A percentile compares a stretch with the other conserved stretches of the same genome.
These are phyloP conservation scores for Prosopis cineraria DNA, from an alignment of 306 rosid species.

Conservation along the genomic window DNA sequence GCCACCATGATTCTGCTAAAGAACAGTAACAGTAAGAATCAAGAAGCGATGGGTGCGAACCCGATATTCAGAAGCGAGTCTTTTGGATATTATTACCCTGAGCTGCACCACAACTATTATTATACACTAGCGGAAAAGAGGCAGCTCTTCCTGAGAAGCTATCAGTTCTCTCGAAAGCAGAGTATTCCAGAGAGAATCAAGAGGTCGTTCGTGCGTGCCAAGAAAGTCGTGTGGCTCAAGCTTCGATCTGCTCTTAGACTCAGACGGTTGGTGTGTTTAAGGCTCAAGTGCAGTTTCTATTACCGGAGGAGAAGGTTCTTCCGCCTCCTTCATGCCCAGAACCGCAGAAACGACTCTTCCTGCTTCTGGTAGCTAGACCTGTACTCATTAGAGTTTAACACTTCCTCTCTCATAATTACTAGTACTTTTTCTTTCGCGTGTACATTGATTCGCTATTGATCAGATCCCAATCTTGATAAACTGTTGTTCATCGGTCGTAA, in stretches of 20 bases:
- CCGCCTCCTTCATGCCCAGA: slow-evolving; percentile 41
- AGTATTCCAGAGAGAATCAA: slow-evolving; percentile 64
- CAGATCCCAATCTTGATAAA: not conserved
- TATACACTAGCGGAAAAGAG: slow-evolving; percentile 72
- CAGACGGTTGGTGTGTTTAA: slow-evolving; percentile 43
- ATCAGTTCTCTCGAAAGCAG: slow-evolving; percentile 74
- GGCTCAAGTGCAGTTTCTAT: slow-evolving; percentile 57
- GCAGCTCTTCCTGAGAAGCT: slow-evolving; percentile 81
- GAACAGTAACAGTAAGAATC: slow-evolving; percentile 16
- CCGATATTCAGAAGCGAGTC: slow-evolving; percentile 58
- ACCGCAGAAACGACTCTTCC: slow-evolving; percentile 28
- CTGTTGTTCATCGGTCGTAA: slow-evolving; percentile 17
- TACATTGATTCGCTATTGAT: not conserved
- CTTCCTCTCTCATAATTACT: not conserved
- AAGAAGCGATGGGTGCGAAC: slow-evolving; percentile 36
- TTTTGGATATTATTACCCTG: slow-evolving; percentile 41
- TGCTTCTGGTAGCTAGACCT: slow-evolving; percentile 50
- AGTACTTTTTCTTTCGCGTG: not conserved
- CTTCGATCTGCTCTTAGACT: slow-evolving; percentile 51
- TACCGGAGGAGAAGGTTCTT: slow-evolving; percentile 64
- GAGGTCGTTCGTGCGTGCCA: slow-evolving; percentile 57
- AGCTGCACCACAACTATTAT: slow-evolving; percentile 25
- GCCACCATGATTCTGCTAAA: slow-evolving; percentile 34
- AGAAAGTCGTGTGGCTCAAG: slow-evolving; percentile 61
- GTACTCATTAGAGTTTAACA: not conserved